Base-by-base conservation (phyloP, 257 asterid genomes). In the Rauvolfia tetraphylla region DNA sequence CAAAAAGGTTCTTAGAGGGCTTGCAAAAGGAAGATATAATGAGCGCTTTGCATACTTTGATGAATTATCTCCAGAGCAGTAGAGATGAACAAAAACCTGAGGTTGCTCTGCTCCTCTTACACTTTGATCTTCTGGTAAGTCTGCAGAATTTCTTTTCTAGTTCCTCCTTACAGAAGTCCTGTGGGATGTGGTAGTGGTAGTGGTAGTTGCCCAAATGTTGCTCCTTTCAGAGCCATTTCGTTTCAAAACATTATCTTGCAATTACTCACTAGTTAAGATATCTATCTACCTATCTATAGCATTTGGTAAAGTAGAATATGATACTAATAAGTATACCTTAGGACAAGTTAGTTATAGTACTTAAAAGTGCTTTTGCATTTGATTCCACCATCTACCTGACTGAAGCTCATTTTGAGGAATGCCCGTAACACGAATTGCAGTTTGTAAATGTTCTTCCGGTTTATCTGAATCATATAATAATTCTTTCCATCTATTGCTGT, bases 81-180 rank as follows among this genome's bases (percentile, higher is more conserved):
- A 75, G 81, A 42, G 53, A 68, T 76, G 92, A 90, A 67, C 83
- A 88, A 75, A 87, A 80, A 75, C 86, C 95, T 59, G 71, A 79
- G 36, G 89, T 88, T 72, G 89, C 93, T 10, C 81, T 83, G 79
- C 82, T 90, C 61, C 81, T 92, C 75, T 87, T 92, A 70, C 90
- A 92, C 84, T 82, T 92, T 42, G 85, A 85, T 85, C 90, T 92
- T 83, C 89, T 89, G 88, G 97, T 92, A 86, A 31, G 87, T 75
- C 17, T 59, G 65, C 27, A 71, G 25, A n/a, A 65, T 18, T 34
- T 65, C 27, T 65, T 29, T 31, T 15, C 23, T 67, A 31, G 22
- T 7, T 20, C 31, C 5, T 69, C 54, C 57, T 68, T 54, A 34
- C 1, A 31, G 22, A 44, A 51, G 51, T 51, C 11, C 48, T 29